A percentile compares a stretch with the other conserved stretches of the same genome.
phyloP scores from a whole-genome alignment of 2,329 filamentous ascomycete genomes.

The Aspergillus bombycis region DNA sequence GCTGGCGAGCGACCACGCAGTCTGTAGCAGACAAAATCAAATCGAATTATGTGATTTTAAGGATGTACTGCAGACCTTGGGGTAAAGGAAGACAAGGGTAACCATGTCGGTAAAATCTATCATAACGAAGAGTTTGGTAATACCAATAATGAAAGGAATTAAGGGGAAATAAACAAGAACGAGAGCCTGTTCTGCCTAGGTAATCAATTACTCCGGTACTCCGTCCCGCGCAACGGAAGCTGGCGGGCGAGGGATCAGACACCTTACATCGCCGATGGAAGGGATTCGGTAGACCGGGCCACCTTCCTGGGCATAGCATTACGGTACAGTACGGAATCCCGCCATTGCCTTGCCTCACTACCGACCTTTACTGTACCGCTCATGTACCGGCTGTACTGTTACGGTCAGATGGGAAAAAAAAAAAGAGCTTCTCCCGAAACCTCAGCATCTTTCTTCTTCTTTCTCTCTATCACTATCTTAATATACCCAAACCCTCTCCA shows the following conservation, averaged over 20 bases:
- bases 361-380: slow-evolving; percentile 24
- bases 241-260: slow-evolving; percentile 15
- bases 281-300: slow-evolving; percentile 28
- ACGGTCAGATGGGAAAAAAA: slow-evolving; percentile 39
- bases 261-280: slow-evolving; percentile 10
- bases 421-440: slow-evolving; percentile 37
- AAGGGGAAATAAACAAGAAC: neutral
- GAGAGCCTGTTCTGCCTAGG: neutral
- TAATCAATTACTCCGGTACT: slow-evolving; percentile 15
- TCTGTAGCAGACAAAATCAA: neutral
- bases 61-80: neutral
- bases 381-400: slow-evolving; percentile 37
- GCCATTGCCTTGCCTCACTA: slow-evolving; percentile 17
- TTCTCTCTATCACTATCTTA: slow-evolving; percentile 40
- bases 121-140: neutral
- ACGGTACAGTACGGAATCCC: slow-evolving; percentile 27
- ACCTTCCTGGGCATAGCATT: slow-evolving; percentile 27
- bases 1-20: neutral
- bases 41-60: neutral
- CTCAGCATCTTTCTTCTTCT: slow-evolving; percentile 29
- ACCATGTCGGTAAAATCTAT: neutral
- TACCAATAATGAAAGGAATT: neutral
- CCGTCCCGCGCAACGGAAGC: slow-evolving; percentile 22
- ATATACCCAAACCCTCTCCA: slow-evolving; percentile 34
- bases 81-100: neutral